Evolutionary conservation across 352 stramenopile genomes (phyloP).

Genomic region (Phytophthora multivora): DNA sequence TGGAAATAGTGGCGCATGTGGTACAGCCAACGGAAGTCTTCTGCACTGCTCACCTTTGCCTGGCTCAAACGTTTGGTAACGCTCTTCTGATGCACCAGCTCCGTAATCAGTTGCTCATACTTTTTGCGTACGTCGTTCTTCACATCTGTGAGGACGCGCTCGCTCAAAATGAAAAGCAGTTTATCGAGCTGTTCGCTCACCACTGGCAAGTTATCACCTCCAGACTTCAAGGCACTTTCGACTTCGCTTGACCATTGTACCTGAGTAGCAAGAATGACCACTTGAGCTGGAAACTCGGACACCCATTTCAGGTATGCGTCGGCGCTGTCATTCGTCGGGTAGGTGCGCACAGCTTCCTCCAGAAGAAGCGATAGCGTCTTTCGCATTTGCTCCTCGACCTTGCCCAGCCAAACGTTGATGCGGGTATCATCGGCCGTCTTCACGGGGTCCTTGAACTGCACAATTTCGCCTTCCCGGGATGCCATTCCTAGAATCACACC

Average conservation of each 20-base stretch:
- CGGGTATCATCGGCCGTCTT: conserved; percentile 89
- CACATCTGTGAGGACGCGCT: conserved; percentile 95
- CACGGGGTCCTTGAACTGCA: conserved; percentile 94
- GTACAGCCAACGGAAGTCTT: conserved; percentile 99
- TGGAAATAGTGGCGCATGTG: conserved; percentile 99
- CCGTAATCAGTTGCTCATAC: conserved; percentile 99
- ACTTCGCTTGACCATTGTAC: conserved; percentile 97
- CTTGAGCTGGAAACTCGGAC: conserved; percentile 97
- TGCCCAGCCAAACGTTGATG: conserved; percentile 96
- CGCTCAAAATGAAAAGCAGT: conserved; percentile 95
- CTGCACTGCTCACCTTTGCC: conserved; percentile 73
- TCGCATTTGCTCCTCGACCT: conserved; percentile 98
- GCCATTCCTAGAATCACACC: conserved; percentile 93
- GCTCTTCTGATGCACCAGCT: conserved; percentile 99
- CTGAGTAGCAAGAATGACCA: conserved; percentile 98
- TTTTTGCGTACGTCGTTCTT: conserved; percentile 97
- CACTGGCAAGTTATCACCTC: conserved; percentile 42
- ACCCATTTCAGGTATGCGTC: conserved; percentile 97
- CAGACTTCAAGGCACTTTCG: conserved; percentile 88
- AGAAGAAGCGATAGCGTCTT: conserved; percentile 95
- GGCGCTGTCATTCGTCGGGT: conserved; percentile 73
- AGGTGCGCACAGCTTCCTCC: conserved; percentile 90
- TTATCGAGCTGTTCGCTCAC: conserved; percentile 76
- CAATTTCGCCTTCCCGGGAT: conserved; percentile 98
- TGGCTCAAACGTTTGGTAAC: conserved; percentile 94